Conservation (phyloP, 73 alveolate genomes). For the Stentor roeselii region DNA sequence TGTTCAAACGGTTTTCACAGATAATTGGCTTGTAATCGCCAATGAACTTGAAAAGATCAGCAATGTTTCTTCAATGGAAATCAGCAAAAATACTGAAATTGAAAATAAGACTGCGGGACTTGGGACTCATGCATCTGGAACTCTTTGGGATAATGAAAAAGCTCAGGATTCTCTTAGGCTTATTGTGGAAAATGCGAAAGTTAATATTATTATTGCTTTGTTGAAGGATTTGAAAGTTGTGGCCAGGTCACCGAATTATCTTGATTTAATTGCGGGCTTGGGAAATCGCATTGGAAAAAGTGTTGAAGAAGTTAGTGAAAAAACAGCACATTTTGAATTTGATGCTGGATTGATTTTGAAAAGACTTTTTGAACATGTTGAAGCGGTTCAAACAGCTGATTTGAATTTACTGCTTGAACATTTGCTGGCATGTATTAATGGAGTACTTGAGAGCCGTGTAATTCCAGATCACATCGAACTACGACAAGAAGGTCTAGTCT, state of each 20-base stretch:
- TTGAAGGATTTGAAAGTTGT: not conserved
- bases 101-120: not conserved
- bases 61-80: not conserved
- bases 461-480: not conserved
- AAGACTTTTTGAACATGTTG: constrained; percentile 19
- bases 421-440: not conserved
- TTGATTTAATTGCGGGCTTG: not conserved
- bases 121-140: not conserved
- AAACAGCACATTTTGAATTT: not conserved
- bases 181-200: not conserved
- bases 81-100: not conserved
- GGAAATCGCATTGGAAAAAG: not conserved
- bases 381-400: constrained; percentile 1
- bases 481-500: constrained; percentile 18
- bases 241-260: not conserved
- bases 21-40: constrained; percentile 18
- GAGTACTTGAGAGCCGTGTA: not conserved
- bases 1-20: not conserved
- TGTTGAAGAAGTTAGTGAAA: not conserved
- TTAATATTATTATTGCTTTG: not conserved
- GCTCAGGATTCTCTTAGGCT: not conserved
- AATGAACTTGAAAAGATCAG: constrained; percentile 11
- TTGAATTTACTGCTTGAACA: not conserved
- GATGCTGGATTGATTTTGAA: constrained; percentile 2
- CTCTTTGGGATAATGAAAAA: constrained; percentile 17